These are phyloP conservation scores for Cornus suecica DNA, from an alignment of 148 eudicot genomes.

Conservation along the genomic window DNA sequence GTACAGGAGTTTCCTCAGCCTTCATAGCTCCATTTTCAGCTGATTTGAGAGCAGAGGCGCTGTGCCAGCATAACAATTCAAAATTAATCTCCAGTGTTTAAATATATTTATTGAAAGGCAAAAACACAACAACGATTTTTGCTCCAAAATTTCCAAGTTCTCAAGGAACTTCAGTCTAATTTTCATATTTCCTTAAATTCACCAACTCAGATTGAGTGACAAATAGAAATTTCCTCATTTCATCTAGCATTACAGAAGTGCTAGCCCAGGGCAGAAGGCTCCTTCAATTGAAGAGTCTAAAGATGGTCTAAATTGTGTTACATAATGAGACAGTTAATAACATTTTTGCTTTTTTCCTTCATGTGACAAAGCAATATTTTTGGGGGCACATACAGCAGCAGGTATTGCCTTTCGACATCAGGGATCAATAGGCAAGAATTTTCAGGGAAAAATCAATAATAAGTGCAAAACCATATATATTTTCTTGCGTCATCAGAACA, in stretches of 20 bases:
- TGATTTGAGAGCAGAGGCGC: conserved; percentile 68
- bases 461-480: no score
- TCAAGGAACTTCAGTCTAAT: not conserved
- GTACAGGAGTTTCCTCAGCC: conserved; percentile 20
- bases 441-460: not conserved
- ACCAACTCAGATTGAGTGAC: not conserved
- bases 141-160: not conserved
- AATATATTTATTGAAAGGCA: not conserved
- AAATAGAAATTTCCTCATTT: not conserved
- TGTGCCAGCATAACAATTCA: conserved; percentile 27
- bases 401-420: no score
- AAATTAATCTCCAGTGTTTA: conserved; percentile 3
- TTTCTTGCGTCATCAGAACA: not conserved
- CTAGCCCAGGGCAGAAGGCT: no score
- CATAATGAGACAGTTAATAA: not conserved
- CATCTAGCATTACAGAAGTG: not conserved
- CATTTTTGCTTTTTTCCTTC: not conserved
- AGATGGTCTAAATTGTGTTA: not conserved
- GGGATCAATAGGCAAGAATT: not conserved
- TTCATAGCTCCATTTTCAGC: conserved; percentile 79
- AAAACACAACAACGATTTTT: conserved; percentile 3
- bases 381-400: not conserved
- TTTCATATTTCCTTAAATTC: not conserved
- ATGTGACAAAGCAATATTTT: not conserved
- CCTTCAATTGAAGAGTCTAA: no score